A percentile compares a stretch with the other conserved stretches of the same genome.
Conservation (phyloP, 2,329 filamentous ascomycete species). For the Colletotrichum tropicale region DNA sequence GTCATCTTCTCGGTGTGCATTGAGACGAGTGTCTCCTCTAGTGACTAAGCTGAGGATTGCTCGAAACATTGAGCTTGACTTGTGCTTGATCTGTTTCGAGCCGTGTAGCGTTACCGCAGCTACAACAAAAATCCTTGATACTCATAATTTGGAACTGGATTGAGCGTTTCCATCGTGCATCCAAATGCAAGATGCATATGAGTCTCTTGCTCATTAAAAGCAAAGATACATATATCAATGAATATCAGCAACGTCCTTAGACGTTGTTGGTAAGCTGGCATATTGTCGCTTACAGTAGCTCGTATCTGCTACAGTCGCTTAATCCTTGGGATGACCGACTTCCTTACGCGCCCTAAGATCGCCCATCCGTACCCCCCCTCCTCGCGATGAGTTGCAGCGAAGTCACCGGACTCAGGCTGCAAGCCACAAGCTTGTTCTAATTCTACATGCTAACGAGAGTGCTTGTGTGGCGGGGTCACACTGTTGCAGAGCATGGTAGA, state of each 20-base stretch:
- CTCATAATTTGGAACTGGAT: neutral
- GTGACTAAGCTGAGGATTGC: neutral
- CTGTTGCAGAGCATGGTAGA: neutral
- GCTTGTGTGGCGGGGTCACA: neutral
- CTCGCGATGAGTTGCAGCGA: neutral
- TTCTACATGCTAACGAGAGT: neutral
- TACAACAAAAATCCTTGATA: neutral
- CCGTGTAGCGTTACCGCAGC: neutral
- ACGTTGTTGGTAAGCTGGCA: rapidly evolving
- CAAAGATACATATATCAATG: neutral
- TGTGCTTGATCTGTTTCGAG: neutral
- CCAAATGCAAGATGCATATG: neutral
- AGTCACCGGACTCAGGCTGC: neutral
- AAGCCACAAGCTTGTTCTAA: neutral
- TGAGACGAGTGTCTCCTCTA: neutral
- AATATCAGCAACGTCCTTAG: neutral
- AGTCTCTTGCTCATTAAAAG: neutral
- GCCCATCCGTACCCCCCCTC: neutral
- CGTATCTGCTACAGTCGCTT: neutral
- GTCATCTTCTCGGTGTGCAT: neutral
- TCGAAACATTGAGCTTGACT: neutral
- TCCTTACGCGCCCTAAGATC: neutral
- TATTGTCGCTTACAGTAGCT: neutral
- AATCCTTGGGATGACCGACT: neutral
- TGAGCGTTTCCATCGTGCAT: neutral